Conservation (phyloP, 1,284 basidiomycete genomes). For the Coniophora puteana region DNA sequence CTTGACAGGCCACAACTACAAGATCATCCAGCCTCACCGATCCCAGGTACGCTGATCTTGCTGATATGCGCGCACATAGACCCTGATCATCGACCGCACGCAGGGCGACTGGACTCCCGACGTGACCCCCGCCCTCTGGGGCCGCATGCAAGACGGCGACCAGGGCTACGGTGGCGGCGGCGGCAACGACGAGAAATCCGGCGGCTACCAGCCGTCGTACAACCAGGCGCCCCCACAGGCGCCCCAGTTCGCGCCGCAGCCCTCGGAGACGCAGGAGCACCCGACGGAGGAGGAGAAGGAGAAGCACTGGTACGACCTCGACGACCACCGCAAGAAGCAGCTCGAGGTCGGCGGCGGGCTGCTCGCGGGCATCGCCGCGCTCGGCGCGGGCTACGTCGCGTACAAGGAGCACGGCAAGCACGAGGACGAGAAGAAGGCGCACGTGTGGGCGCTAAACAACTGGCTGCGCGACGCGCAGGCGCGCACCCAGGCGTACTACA, state of each 20-base stretch:
- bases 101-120: slow-evolving; percentile 65
- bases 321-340: slow-evolving; percentile 53
- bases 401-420: slow-evolving; percentile 55
- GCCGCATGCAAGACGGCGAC: slow-evolving; percentile 39
- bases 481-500: slow-evolving; percentile 47
- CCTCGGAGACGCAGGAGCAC: slow-evolving; percentile 33
- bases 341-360: slow-evolving; percentile 67
- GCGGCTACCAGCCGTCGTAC: slow-evolving; percentile 2
- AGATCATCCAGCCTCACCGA: slow-evolving; percentile 65
- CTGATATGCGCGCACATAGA: not conserved
- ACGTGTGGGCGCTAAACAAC: slow-evolving; percentile 44
- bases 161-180: slow-evolving; percentile 16
- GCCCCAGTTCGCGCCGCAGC: slow-evolving; percentile 19
- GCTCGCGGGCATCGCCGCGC: slow-evolving; percentile 44
- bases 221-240: slow-evolving; percentile 28
- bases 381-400: slow-evolving; percentile 49
- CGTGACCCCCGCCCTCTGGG: slow-evolving; percentile 66
- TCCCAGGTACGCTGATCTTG: slow-evolving; percentile 46
- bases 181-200: slow-evolving; percentile 10
- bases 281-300: slow-evolving; percentile 44
- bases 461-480: slow-evolving; percentile 58
- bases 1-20: slow-evolving; percentile 55
- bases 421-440: slow-evolving; percentile 55
- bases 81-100: slow-evolving; percentile 7
- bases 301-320: slow-evolving; percentile 55